Percentiles rank a stretch among this genome's conserved stretches.
Conservation (phyloP, 2,329 filamentous ascomycete species). For the Incumbomyces lentus region DNA sequence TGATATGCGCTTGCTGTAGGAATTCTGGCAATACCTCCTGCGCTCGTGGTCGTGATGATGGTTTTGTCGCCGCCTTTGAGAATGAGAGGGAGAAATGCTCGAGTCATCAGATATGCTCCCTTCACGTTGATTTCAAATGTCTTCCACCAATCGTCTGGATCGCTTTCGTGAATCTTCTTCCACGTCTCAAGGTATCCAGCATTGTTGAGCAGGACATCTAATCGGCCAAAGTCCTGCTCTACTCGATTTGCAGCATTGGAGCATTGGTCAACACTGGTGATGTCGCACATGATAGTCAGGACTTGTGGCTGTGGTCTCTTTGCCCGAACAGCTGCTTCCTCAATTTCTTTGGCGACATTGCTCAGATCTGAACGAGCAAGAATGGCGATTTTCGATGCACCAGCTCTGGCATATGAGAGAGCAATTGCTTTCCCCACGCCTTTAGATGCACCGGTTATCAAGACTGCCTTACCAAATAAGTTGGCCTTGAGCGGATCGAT, state of each 20-base stretch:
- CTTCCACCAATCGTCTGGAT: slow-evolving; percentile 35
- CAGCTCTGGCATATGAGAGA: slow-evolving; percentile 24
- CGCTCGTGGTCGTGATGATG: slow-evolving; percentile 31
- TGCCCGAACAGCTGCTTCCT: slow-evolving; percentile 27
- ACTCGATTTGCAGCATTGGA: slow-evolving; percentile 26
- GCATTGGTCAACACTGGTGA: slow-evolving; percentile 30
- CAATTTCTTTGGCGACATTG: slow-evolving; percentile 28
- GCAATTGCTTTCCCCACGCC: slow-evolving; percentile 29
- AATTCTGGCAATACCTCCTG: slow-evolving; percentile 27
- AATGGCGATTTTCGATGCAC: slow-evolving; percentile 39
- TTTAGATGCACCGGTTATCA: slow-evolving; percentile 29
- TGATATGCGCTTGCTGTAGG: slow-evolving; percentile 37
- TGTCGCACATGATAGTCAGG: slow-evolving; percentile 34
- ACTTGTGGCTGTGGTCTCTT: slow-evolving; percentile 31
- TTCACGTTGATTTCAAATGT: slow-evolving; percentile 44
- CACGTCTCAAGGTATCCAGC: slow-evolving; percentile 15
- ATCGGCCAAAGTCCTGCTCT: slow-evolving; percentile 22
- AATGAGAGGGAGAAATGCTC: slow-evolving; percentile 24
- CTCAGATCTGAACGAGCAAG: slow-evolving; percentile 42
- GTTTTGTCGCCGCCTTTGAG: slow-evolving; percentile 20
- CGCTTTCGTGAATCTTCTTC: slow-evolving; percentile 21
- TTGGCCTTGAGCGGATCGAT: slow-evolving; percentile 34
- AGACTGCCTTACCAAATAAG: slow-evolving; percentile 25
- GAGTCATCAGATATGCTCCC: slow-evolving; percentile 25
- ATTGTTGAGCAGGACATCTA: slow-evolving; percentile 20